Percentiles rank a stretch among this genome's conserved stretches.
phyloP scores from a whole-genome alignment of 139 green algal genomes.

The Chlorella ohadii region DNA sequence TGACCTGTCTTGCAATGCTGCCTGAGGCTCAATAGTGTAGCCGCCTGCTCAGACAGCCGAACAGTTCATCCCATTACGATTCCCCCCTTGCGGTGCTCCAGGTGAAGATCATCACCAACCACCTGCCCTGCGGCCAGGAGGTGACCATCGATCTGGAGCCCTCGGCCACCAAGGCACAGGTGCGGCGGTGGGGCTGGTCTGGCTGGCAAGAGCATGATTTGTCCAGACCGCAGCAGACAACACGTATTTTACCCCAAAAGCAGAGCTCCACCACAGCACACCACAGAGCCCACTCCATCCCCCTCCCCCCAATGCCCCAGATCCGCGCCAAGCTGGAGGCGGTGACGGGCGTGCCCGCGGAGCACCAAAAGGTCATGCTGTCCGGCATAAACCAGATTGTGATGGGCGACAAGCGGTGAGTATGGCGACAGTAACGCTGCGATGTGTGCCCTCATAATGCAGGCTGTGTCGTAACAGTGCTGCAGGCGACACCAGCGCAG shows the following conservation, averaged over 20 bases:
- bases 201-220: too few species aligned
- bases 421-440: neutral
- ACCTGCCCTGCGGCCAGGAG: slow-evolving; percentile 64
- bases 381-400: slow-evolving; percentile 63
- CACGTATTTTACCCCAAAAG: too few species aligned
- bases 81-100: neutral
- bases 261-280: neutral
- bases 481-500: too few species aligned
- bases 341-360: slow-evolving; percentile 56
- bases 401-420: slow-evolving; percentile 68
- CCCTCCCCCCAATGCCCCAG: too few species aligned
- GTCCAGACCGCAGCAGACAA: too few species aligned
- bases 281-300: too few species aligned
- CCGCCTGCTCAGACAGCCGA: too few species aligned
- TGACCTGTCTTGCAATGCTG: too few species aligned
- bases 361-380: slow-evolving; percentile 71
- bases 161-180: slow-evolving; percentile 33
- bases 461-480: too few species aligned
- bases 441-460: too few species aligned
- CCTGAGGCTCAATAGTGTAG: too few species aligned
- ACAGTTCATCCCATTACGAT: too few species aligned
- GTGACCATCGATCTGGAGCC: slow-evolving; percentile 66
- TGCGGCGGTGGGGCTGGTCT: neutral
- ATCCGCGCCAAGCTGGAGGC: slow-evolving; percentile 43
- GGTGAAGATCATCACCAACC: slow-evolving; percentile 68